Evolutionary conservation across 495 filamentous ascomycete genomes (phyloP).

Genomic region (Patellaria atrata): DNA sequence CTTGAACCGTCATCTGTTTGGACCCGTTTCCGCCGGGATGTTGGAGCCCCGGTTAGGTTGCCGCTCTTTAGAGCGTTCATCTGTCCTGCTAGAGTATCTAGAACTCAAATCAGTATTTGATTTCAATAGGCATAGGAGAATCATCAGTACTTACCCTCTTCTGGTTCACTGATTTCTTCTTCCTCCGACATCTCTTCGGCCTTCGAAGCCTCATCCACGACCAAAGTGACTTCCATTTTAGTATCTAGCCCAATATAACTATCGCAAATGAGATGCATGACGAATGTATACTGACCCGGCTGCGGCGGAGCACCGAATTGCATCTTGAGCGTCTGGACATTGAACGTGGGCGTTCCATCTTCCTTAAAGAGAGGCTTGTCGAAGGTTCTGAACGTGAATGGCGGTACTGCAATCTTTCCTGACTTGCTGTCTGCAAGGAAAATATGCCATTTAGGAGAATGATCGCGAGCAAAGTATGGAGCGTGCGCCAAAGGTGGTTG

Average conservation of each 20-base stretch:
- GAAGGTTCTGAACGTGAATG: slow-evolving; percentile 79
- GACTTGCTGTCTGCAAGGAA: slow-evolving; percentile 90
- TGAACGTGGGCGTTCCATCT: slow-evolving; percentile 67
- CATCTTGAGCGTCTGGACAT: slow-evolving; percentile 89
- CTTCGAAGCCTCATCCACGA: slow-evolving; percentile 82
- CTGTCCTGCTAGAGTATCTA: slow-evolving; percentile 88
- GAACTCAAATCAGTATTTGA: slow-evolving; percentile 18
- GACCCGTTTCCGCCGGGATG: slow-evolving; percentile 35
- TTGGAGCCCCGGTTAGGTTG: slow-evolving; percentile 37
- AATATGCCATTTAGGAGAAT: slow-evolving; percentile 79
- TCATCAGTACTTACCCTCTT: slow-evolving; percentile 59
- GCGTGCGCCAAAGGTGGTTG: slow-evolving; percentile 75
- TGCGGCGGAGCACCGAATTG: slow-evolving; percentile 95
- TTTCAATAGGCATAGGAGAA: background rate
- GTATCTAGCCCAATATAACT: slow-evolving; percentile 87
- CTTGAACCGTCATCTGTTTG: slow-evolving; percentile 37
- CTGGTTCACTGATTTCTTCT: slow-evolving; percentile 93
- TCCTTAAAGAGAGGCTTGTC: slow-evolving; percentile 69
- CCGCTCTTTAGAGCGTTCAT: slow-evolving; percentile 80
- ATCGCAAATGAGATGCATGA: slow-evolving; percentile 83
- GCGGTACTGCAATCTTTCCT: slow-evolving; percentile 87
- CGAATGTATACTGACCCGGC: slow-evolving; percentile 79
- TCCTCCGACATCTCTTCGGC: slow-evolving; percentile 64
- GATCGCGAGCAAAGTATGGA: slow-evolving; percentile 77
- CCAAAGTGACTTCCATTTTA: slow-evolving; percentile 72